Conservation (phyloP, 805 yeast genomes). For the Hanseniaspora singularis region DNA sequence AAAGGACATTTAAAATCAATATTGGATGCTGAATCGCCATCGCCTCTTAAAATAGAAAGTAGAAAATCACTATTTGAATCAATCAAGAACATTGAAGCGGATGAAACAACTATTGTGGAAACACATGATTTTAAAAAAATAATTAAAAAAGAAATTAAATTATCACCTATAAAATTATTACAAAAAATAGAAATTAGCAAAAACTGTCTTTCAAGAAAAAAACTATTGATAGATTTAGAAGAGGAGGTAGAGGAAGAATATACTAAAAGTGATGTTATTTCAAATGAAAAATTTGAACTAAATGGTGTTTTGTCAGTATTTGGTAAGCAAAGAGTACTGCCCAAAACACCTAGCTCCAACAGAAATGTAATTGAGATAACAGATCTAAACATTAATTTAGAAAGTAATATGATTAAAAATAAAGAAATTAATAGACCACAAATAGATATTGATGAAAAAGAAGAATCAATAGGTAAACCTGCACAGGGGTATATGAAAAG, state of each 20-base stretch:
- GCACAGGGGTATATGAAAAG: constrained; percentile 15
- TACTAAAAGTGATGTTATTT: constrained; percentile 4
- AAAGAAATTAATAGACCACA: constrained; percentile 17
- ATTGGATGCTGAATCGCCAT: constrained; percentile 42
- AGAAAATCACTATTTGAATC: not conserved
- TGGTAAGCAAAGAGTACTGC: constrained; percentile 22
- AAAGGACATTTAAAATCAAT: constrained; percentile 64
- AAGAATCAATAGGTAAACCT: constrained; percentile 5
- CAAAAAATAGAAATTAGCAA: constrained; percentile 18
- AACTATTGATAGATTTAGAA: constrained; percentile 19
- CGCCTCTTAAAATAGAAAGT: constrained; percentile 13
- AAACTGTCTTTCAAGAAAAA: constrained; percentile 17
- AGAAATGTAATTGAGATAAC: constrained; percentile 27
- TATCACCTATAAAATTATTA: constrained; percentile 16
- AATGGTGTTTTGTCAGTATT: not conserved
- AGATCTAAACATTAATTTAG: constrained; percentile 5
- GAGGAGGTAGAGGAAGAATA: constrained; percentile 20
- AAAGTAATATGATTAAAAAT: not conserved
- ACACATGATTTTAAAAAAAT: not conserved
- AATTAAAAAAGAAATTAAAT: not conserved
- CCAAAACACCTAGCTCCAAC: constrained; percentile 29
- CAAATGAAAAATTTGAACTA: not conserved
- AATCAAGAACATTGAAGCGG: not conserved
- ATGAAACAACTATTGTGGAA: not conserved
- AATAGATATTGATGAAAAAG: not conserved